phyloP scores from a whole-genome alignment of 139 green algal species.

The Chlorella sp. region DNA sequence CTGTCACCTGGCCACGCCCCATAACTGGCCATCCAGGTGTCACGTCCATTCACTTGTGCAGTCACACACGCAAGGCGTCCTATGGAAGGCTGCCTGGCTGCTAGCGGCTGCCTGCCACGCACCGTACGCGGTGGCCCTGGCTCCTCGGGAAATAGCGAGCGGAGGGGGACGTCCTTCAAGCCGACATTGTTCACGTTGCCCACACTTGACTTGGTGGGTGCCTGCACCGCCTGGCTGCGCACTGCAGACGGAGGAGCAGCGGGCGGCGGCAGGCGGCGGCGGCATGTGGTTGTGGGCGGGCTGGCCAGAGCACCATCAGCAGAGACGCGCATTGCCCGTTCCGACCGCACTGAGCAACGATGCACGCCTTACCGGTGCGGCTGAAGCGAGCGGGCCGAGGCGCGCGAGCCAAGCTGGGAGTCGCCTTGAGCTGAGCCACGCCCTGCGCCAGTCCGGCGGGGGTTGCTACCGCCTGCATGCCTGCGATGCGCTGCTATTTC shows the following conservation, averaged over 20 bases:
- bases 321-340: neutral
- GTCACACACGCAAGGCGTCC: neutral
- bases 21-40: no score
- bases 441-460: neutral
- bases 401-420: neutral
- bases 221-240: slow-evolving; percentile 36
- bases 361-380: neutral
- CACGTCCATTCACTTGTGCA: no score
- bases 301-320: neutral
- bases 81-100: neutral
- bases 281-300: neutral
- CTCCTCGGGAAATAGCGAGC: slow-evolving; percentile 85
- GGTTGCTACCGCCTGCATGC: neutral
- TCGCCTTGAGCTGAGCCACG: neutral
- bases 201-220: slow-evolving; percentile 38
- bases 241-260: neutral
- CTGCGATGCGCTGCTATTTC: neutral
- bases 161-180: slow-evolving; percentile 86
- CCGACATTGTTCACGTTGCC: slow-evolving; percentile 65
- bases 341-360: no score
- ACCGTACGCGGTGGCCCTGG: slow-evolving; percentile 63
- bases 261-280: neutral
- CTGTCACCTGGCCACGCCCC: no score
- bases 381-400: slow-evolving; percentile 1
- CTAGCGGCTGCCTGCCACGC: slow-evolving; percentile 3